Conservation (phyloP, 2,329 filamentous ascomycete genomes). For the Grosmannia clavigera region DNA sequence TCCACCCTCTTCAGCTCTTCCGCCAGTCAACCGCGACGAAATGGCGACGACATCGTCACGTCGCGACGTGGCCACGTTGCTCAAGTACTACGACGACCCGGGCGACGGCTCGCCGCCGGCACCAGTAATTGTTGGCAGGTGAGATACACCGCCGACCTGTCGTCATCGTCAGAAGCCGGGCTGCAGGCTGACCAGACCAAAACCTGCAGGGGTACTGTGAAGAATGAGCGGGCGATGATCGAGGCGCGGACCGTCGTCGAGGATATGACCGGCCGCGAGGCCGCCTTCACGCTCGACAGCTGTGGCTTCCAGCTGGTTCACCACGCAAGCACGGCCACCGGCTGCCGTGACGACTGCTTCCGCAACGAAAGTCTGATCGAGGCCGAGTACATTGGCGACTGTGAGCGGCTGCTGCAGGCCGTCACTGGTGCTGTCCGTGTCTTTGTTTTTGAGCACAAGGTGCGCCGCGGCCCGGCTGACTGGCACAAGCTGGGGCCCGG, state of each 20-base stretch:
- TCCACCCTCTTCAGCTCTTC: neutral
- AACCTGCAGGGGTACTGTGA: conserved; percentile 7
- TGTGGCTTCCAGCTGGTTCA: conserved; percentile 43
- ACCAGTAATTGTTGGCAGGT: conserved; percentile 20
- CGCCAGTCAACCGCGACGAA: neutral
- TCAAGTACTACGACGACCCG: conserved; percentile 28
- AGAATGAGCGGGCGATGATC: conserved; percentile 19
- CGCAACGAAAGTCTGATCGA: conserved; percentile 37
- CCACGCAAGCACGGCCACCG: conserved; percentile 22
- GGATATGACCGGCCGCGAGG: conserved; percentile 42
- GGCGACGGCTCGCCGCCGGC: conserved; percentile 28
- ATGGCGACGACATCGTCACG: neutral
- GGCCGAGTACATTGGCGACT: conserved; percentile 48
- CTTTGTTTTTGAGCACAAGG: conserved; percentile 57
- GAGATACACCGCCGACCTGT: neutral
- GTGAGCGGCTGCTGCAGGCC: conserved; percentile 35
- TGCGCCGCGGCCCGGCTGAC: conserved; percentile 36
- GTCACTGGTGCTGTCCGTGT: conserved; percentile 39
- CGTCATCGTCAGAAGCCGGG: neutral
- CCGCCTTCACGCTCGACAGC: conserved; percentile 47
- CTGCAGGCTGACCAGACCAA: neutral
- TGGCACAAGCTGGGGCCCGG: conserved; percentile 58
- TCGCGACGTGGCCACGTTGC: conserved; percentile 20
- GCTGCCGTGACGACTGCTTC: conserved; percentile 36
- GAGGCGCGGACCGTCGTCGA: conserved; percentile 30